Evolutionary conservation across 306 rosid genomes (phyloP), one percentile per base, ranked within the genome.

Genomic region (Cucumis melo): DNA sequence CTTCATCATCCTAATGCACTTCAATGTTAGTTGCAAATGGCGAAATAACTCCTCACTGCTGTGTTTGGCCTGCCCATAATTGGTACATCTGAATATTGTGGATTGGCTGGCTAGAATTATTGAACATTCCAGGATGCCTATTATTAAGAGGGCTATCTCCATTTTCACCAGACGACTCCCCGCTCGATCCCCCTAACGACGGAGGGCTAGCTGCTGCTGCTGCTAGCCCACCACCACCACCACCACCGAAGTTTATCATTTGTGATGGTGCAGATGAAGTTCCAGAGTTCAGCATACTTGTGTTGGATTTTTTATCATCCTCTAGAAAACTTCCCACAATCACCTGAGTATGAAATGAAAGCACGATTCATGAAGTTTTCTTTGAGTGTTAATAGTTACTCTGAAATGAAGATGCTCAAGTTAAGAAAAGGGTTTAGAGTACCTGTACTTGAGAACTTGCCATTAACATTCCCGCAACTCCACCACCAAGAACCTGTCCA

Each of bases 381-480:
- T 59, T 24, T 59, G 41, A 41, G 23, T 41, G 53, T 12, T 38
- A 19, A 66, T 5, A 41, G 46, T 38, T 10, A 13, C 16, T 51
- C 21, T 51, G 11, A 41, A 11, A 27, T 15, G 36, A 41, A 59
- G 56, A 15, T 39, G 16, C 1, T 21, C 6, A 41, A 20, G 48
- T 46, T n/a, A 14, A 61, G 13, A 77, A 65, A 66, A 59, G 36
- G 0, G 36, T 13, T 13, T 32, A 32, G 36, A 46, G 63, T 86
- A 91, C 99, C 97, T 90, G 96, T 10, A 92, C 89, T 0, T 82
- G 82, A 1, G 93, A 78, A 16, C 92, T 91, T 8, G 99, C 97
- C 76, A 84, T 64, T 44, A 92, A 91, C 80, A 62, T 77, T 74
- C 95, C 96, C 36, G 84, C 81, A 84, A 94, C 96, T 53, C 86